Evolutionary conservation across 148 eudicot genomes (phyloP), one percentile per base, ranked within the genome.

Genomic region (Cornus florida): DNA sequence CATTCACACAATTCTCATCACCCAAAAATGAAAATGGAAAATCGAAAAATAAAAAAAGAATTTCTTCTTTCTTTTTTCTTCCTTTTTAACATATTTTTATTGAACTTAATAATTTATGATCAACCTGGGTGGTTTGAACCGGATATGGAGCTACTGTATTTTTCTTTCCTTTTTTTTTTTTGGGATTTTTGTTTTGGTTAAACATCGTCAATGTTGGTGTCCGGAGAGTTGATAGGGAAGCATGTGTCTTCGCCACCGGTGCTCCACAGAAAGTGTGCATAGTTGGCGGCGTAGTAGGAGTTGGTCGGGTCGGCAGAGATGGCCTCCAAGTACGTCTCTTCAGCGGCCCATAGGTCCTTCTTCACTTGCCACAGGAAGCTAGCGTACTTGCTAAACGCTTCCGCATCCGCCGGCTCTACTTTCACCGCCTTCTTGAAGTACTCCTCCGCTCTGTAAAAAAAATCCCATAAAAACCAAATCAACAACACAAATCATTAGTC

Each of bases 191-290:
- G 0, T 11, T 41, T 17, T 32, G 9, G 19, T 77, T 53, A 83
- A 28, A 53, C 62, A 1, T 68, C 70, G 10, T 80, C 78, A n/a
- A 60, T 12, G 20, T 77, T 78, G n/a, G 79, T 78, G 6, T 90
- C 93, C 8, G 79, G 77, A 20, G 75, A 75, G 71, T 73, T 69
- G 8, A 92, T 82, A 14, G 98, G 98, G 64, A 77, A 97, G 78
- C 99, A 97, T 0, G 98, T 97, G 73, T 92, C 99, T 67, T 92
- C 94, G 2, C 92, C 98, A 9, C 98, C 98, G 4, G 98, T 97
- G 81, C 48, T 92, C 98, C 99, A 97, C 2, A 97, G 83, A 70
- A 97, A 97, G 84, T 89, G 85, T 10, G 99, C 99, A 62, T 97
- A 97, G 77, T 84, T 91, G 6, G 88, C 93, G 1, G 93, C 94